phyloP scores from a whole-genome alignment of 345 rosid genomes.

The Populus pruinosa region DNA sequence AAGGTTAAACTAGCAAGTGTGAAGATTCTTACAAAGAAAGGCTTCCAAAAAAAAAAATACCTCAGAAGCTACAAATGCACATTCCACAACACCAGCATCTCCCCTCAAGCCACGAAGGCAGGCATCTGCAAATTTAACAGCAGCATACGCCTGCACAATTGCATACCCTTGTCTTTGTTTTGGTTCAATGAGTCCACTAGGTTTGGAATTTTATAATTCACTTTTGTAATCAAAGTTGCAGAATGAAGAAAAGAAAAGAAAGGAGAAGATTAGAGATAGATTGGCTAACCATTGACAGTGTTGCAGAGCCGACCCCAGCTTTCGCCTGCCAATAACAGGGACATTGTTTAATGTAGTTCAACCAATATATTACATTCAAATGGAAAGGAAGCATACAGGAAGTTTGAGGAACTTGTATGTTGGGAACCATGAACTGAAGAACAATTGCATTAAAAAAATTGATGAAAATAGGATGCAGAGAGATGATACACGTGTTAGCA shows the following conservation, averaged over 20 bases:
- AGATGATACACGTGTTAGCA: background rate
- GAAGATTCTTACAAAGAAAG: background rate
- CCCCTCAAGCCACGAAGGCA: conserved; percentile 88
- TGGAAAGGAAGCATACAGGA: background rate
- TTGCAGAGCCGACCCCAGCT: conserved; percentile 98
- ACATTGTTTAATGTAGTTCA: background rate
- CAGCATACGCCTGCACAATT: conserved; percentile 79
- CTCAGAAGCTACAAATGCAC: conserved; percentile 82
- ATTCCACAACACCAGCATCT: conserved; percentile 67
- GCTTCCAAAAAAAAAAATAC: conserved; percentile 23
- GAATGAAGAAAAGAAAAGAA: background rate
- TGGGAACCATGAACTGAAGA: background rate
- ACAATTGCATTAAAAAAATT: background rate
- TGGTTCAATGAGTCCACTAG: background rate
- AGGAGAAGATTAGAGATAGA: background rate
- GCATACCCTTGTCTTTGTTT: background rate
- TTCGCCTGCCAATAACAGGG: conserved; percentile 61
- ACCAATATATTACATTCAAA: background rate
- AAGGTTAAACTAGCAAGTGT: background rate
- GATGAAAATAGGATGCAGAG: background rate
- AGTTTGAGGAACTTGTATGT: background rate
- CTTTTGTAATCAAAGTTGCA: background rate
- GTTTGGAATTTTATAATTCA: background rate
- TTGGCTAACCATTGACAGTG: conserved; percentile 79
- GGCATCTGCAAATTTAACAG: conserved; percentile 92